Evolutionary conservation across 2,329 filamentous ascomycete species (phyloP).

Genomic region (Colletotrichum agaves): DNA sequence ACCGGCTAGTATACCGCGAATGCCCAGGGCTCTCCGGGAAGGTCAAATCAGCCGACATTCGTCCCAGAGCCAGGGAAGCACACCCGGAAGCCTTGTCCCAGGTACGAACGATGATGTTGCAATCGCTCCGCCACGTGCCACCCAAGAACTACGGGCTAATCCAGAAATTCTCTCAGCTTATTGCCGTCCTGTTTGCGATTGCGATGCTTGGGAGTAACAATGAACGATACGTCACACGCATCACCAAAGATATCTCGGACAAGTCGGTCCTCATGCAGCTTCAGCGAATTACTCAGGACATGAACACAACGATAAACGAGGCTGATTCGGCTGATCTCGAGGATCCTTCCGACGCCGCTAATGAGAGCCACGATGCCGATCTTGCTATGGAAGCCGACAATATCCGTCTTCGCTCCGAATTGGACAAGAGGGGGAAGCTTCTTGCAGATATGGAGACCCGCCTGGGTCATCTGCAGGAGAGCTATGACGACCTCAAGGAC

Average conservation of each 20-base stretch:
- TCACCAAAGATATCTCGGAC: slow-evolving; percentile 48
- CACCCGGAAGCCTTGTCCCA: slow-evolving; percentile 65
- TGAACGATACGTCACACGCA: slow-evolving; percentile 61
- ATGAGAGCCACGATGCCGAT: slow-evolving; percentile 62
- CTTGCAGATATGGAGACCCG: slow-evolving; percentile 69
- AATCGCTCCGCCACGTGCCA: not conserved
- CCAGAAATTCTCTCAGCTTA: slow-evolving; percentile 58
- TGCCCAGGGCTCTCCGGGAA: slow-evolving; percentile 63
- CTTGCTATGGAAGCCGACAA: slow-evolving; percentile 68
- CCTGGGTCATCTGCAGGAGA: slow-evolving; percentile 69
- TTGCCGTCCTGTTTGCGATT: slow-evolving; percentile 71
- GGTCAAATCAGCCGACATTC: slow-evolving; percentile 65
- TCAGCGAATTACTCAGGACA: slow-evolving; percentile 56
- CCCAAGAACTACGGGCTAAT: slow-evolving; percentile 40
- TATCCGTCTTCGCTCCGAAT: slow-evolving; percentile 60
- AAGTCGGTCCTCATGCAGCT: slow-evolving; percentile 56
- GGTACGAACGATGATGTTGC: slow-evolving; percentile 47
- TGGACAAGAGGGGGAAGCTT: slow-evolving; percentile 65
- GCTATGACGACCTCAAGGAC: slow-evolving; percentile 72
- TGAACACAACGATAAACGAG: slow-evolving; percentile 50
- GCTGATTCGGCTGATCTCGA: slow-evolving; percentile 52
- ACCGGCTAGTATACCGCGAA: slow-evolving; percentile 65
- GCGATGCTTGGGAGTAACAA: slow-evolving; percentile 69
- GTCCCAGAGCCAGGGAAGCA: slow-evolving; percentile 66
- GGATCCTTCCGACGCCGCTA: slow-evolving; percentile 48